A percentile compares a stretch with the other conserved stretches of the same genome.
phyloP scores from a whole-genome alignment of 2,329 filamentous ascomycete genomes.

The Parascedosporium putredinis region DNA sequence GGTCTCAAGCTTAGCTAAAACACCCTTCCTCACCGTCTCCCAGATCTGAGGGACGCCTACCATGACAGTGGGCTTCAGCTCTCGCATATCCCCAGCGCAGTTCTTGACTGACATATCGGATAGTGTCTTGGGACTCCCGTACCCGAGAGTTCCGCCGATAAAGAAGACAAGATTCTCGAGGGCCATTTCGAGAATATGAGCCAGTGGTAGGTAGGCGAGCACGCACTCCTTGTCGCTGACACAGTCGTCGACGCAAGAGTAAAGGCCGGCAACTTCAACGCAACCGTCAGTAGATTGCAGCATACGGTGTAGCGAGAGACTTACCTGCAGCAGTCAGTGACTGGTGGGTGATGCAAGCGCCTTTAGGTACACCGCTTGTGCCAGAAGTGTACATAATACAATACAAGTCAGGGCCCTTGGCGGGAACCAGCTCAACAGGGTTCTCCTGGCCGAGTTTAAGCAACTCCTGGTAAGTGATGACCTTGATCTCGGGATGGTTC shows the following conservation, averaged over 20 bases:
- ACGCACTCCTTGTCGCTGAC: conserved; percentile 70
- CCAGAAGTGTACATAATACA: conserved; percentile 85
- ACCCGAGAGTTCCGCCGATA: conserved; percentile 86
- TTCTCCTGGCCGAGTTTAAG: conserved; percentile 53
- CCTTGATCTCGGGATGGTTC: conserved; percentile 41
- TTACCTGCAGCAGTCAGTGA: conserved; percentile 62
- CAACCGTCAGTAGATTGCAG: conserved; percentile 6
- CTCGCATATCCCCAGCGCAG: conserved; percentile 86
- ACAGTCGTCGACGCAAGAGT: conserved; percentile 64
- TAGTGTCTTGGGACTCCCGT: conserved; percentile 82
- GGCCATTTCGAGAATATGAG: conserved; percentile 93
- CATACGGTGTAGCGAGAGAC: not conserved
- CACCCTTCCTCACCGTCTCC: conserved; percentile 95
- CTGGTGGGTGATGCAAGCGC: conserved; percentile 71
- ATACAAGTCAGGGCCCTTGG: conserved; percentile 65
- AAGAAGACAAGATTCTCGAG: conserved; percentile 86
- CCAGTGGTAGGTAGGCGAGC: conserved; percentile 84
- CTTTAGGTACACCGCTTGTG: conserved; percentile 81
- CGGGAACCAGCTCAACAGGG: conserved; percentile 59
- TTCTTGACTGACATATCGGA: conserved; percentile 79
- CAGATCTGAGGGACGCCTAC: conserved; percentile 94
- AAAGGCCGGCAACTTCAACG: conserved; percentile 61
- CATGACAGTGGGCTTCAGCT: conserved; percentile 80
- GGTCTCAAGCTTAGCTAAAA: conserved; percentile 66
- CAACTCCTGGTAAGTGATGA: conserved; percentile 46